Evolutionary conservation across 192 early-diverging fungal genomes (phyloP).

Genomic region (Phlyctochytrium bullatum): DNA sequence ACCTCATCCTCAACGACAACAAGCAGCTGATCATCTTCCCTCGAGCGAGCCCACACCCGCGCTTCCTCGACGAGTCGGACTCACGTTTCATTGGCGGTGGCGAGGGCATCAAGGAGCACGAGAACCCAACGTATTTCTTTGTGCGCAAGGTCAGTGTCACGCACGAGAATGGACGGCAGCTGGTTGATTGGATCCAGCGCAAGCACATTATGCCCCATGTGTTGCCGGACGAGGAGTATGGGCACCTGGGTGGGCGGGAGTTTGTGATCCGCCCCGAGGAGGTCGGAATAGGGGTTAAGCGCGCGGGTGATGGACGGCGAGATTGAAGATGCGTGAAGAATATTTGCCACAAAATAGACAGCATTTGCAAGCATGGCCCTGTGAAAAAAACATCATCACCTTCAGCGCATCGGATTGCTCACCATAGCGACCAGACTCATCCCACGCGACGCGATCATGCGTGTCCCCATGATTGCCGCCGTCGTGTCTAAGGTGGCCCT

Average conservation of each 20-base stretch:
- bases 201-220: slow-evolving; percentile 29
- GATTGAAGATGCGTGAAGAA: too few species aligned
- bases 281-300: too few species aligned
- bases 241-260: slow-evolving; percentile 5
- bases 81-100: background rate
- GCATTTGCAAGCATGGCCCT: too few species aligned
- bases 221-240: slow-evolving; percentile 4
- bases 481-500: too few species aligned
- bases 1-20: slow-evolving; percentile 17
- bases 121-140: slow-evolving; percentile 36
- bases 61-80: background rate
- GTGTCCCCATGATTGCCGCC: too few species aligned
- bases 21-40: slow-evolving; percentile 25
- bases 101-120: background rate
- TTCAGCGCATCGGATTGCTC: too few species aligned
- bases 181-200: slow-evolving; percentile 37
- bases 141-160: slow-evolving; percentile 36
- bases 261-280: slow-evolving; percentile 5
- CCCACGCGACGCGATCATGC: too few species aligned
- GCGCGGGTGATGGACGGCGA: too few species aligned
- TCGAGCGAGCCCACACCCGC: slow-evolving; percentile 14
- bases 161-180: slow-evolving; percentile 2
- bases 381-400: too few species aligned
- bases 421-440: too few species aligned
- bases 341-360: too few species aligned